These are phyloP conservation scores for Arthrobotrys iridis DNA, from an alignment of 2,329 filamentous ascomycete species.

Conservation along the genomic window DNA sequence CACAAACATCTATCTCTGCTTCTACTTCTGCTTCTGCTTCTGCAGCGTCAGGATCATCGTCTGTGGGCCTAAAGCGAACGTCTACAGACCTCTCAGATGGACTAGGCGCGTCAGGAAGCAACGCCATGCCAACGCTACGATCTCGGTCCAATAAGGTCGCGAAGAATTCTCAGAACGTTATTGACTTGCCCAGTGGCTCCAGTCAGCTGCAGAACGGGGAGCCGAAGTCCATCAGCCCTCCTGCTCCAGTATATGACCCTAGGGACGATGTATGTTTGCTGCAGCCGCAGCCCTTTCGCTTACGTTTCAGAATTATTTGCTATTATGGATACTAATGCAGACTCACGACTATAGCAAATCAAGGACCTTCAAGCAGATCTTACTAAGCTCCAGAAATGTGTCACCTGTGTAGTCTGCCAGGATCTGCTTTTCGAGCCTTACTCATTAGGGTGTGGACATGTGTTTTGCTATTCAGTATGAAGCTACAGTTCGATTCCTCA, in stretches of 20 bases:
- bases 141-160: conserved; percentile 51
- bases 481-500: background rate
- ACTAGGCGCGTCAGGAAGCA: conserved; percentile 43
- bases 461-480: conserved; percentile 58
- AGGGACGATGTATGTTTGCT: conserved; percentile 46
- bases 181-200: conserved; percentile 12
- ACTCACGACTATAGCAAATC: conserved; percentile 59
- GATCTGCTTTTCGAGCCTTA: conserved; percentile 59
- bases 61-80: conserved; percentile 44
- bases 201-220: conserved; percentile 43
- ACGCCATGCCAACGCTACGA: conserved; percentile 39
- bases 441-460: conserved; percentile 58
- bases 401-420: conserved; percentile 59
- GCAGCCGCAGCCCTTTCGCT: conserved; percentile 22
- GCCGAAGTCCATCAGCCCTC: conserved; percentile 16
- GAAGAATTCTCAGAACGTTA: conserved; percentile 38
- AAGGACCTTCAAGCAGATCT: conserved; percentile 57
- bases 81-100: conserved; percentile 47
- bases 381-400: conserved; percentile 58
- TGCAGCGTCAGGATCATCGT: conserved; percentile 19
- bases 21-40: conserved; percentile 1
- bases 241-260: conserved; percentile 44
- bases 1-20: conserved; percentile 15
- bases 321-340: conserved; percentile 38
- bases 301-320: conserved; percentile 17